Evolutionary conservation across 805 yeast species (phyloP).

Genomic region (Metschnikowia colocasiae): DNA sequence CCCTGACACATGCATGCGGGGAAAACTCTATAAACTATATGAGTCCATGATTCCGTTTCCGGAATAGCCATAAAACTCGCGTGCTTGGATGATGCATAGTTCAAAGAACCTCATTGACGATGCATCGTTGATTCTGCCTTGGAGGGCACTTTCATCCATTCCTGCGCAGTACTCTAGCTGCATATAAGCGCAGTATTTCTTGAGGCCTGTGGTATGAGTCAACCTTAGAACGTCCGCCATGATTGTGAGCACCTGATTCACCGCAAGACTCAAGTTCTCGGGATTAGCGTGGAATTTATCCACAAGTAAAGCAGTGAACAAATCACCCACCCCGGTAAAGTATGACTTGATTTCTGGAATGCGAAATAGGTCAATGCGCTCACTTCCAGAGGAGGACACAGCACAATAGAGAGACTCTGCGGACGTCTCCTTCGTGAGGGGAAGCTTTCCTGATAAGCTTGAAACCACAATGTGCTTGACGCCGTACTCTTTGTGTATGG

Average conservation of each 20-base stretch:
- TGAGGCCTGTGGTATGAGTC: slow-evolving; percentile 41
- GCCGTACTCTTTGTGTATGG: slow-evolving; percentile 9
- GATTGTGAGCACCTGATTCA: slow-evolving; percentile 52
- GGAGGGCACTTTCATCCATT: background rate
- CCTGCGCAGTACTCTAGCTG: slow-evolving; percentile 11
- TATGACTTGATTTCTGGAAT: slow-evolving; percentile 69
- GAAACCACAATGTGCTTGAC: slow-evolving; percentile 17
- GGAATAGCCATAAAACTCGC: slow-evolving; percentile 33
- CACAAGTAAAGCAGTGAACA: slow-evolving; percentile 74
- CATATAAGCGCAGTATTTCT: slow-evolving; percentile 26
- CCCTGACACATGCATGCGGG: too few relatives aligned
- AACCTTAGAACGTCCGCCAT: slow-evolving; percentile 50
- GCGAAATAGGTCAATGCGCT: slow-evolving; percentile 30
- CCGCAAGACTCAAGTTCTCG: slow-evolving; percentile 30
- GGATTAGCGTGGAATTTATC: slow-evolving; percentile 49
- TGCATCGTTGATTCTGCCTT: slow-evolving; percentile 53
- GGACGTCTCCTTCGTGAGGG: slow-evolving; percentile 4
- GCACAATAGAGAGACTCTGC: slow-evolving; percentile 27
- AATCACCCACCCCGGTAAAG: slow-evolving; percentile 93
- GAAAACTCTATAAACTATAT: slow-evolving; percentile 1
- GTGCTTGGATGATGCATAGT: slow-evolving; percentile 60
- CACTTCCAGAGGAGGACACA: slow-evolving; percentile 14
- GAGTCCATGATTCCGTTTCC: slow-evolving; percentile 20
- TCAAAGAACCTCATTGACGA: slow-evolving; percentile 69
- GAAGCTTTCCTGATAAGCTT: slow-evolving; percentile 15